Percentiles rank a stretch among this genome's conserved stretches.
Evolutionary conservation across 2,329 filamentous ascomycete species (phyloP).

Genomic region (Delphinella strobiligena): DNA sequence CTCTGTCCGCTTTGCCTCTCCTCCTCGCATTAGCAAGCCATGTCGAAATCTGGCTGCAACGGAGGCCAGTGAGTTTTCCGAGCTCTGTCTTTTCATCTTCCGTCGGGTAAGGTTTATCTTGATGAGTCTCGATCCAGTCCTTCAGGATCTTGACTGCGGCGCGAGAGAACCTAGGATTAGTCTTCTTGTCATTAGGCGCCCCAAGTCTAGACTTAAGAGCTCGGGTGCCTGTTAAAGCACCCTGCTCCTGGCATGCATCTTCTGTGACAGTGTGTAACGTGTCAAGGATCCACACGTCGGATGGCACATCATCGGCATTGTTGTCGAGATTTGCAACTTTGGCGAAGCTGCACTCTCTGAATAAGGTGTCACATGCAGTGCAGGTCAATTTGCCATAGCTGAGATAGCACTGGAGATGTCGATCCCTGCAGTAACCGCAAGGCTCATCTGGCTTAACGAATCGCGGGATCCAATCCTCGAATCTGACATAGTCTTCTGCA

Average conservation of each 20-base stretch:
- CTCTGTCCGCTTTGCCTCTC: constrained; percentile 62
- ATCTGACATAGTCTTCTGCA: constrained; percentile 26
- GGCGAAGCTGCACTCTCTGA: constrained; percentile 36
- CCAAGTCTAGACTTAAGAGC: constrained; percentile 14
- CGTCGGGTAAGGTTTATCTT: constrained; percentile 74
- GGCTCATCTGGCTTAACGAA: constrained; percentile 33
- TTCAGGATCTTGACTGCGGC: constrained; percentile 72
- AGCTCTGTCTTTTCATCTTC: constrained; percentile 77
- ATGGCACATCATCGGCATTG: constrained; percentile 11
- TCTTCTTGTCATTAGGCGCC: constrained; percentile 37
- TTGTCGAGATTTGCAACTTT: constrained; percentile 17
- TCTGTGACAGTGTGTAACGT: constrained; percentile 36
- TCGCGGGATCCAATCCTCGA: constrained; percentile 34
- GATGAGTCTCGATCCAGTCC: constrained; percentile 71
- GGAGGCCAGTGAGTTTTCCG: constrained; percentile 67
- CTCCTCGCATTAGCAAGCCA: constrained; percentile 87
- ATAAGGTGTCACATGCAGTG: constrained; percentile 35
- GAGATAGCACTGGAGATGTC: constrained; percentile 35
- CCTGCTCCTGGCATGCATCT: constrained; percentile 22
- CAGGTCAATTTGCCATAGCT: constrained; percentile 27
- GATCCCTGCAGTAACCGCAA: constrained; percentile 37
- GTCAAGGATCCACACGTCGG: constrained; percentile 28
- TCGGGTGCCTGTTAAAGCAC: constrained; percentile 25
- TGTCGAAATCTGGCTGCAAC: constrained; percentile 73
- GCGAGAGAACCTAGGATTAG: constrained; percentile 64